Evolutionary conservation across 192 early-diverging fungal species (phyloP), one percentile per base, ranked within the genome.

Genomic region (Coemansia brasiliensis): DNA sequence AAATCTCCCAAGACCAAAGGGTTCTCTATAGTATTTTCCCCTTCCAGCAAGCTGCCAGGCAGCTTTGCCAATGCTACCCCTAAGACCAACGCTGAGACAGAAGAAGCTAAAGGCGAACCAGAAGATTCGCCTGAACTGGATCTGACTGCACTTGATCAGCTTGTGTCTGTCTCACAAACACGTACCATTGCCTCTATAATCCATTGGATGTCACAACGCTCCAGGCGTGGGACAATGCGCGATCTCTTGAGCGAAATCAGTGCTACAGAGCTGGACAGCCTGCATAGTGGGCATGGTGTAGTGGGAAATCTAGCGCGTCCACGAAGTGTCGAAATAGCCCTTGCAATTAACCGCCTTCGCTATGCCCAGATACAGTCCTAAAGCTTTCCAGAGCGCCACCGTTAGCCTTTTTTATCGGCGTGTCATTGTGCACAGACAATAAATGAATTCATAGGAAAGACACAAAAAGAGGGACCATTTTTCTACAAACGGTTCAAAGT

Each of bases 101-200:
- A 46, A 5, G 39, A 38, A 5, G 18, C n/a, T 3, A 35, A 4
- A 16, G 35, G 40, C 0, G 55, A 49, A 16, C 37, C 40, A 18
- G 42, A 59, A n/a, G 4, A 20, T 4, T 55, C 20, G 2, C 40
- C 67, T 3, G 67, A 63, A 24, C 63, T 83, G 38, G 73, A 82
- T 44, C 43, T 85, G n/a, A 70, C 81, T 2, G 79, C 73, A 10
- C 63, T 85, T 16, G 82, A 83, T 53, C 84, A 85, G 52, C 73
- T 85, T 3, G 78, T 64, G 2, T 73, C 79, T 7, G 21, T 38
- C 4, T 82, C 84, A 10, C 84, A 85, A 52, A 76, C 82, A 38
- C 75, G 82, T 16, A 52, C 56, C 40, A 82, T 85, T 51, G 69
- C 83, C 3, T 54, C 41, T 12, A 60, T 72, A 27, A 52, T 85